These are phyloP conservation scores for Scopulariopsis brevicaulis DNA, from an alignment of 2,329 filamentous ascomycete genomes.

Conservation along the genomic window DNA sequence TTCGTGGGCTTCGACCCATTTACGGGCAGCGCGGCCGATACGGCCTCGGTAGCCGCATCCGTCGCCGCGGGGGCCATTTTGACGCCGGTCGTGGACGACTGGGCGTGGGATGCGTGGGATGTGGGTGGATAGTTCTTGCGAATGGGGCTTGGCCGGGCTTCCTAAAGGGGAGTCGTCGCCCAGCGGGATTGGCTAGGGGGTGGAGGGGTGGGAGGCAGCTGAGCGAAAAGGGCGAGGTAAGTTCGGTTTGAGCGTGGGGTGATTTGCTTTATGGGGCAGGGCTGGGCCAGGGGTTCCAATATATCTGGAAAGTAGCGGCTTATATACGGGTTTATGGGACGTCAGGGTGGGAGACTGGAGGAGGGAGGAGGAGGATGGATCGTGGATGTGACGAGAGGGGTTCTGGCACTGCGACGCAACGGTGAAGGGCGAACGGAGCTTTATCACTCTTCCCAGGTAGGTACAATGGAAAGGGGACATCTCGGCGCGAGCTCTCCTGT, in stretches of 20 bases:
- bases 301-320: background rate
- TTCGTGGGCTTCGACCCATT: conserved; percentile 21
- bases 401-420: background rate
- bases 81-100: conserved; percentile 28
- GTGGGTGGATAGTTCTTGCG: conserved; percentile 10
- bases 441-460: background rate
- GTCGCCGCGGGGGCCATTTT: conserved; percentile 40
- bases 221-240: conserved; percentile 1
- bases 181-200: conserved; percentile 15
- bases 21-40: conserved; percentile 30
- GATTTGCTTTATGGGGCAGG: background rate
- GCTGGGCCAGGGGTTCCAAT: background rate
- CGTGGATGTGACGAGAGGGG: background rate
- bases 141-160: conserved; percentile 13
- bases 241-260: background rate
- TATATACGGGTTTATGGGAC: background rate
- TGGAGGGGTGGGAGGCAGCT: conserved; percentile 3
- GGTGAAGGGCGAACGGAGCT: background rate
- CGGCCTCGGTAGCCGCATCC: conserved; percentile 18
- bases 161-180: conserved; percentile 16
- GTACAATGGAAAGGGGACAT: background rate
- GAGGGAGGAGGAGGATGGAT: conserved; percentile 1
- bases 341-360: background rate
- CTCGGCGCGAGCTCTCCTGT: background rate
- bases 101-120: conserved; percentile 51